phyloP scores from a whole-genome alignment of 2,329 filamentous ascomycete species.

The Hypoxylon rubiginosum region DNA sequence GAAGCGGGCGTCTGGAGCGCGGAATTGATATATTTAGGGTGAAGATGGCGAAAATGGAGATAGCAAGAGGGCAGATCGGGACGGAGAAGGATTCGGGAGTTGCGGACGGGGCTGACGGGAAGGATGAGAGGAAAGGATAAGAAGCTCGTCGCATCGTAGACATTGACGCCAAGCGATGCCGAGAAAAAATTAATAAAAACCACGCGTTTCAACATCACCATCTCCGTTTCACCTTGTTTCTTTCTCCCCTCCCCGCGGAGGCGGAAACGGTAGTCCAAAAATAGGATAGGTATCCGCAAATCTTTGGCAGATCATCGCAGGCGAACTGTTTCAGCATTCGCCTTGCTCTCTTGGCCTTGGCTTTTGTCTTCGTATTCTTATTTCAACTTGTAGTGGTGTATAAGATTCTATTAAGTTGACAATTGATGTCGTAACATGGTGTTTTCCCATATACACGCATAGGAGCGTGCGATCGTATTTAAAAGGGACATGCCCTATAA shows the following conservation, averaged over 20 bases:
- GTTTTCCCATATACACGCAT: neutral
- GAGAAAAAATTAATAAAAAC: slow-evolving; percentile 20
- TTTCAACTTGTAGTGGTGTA: neutral
- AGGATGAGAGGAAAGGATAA: no score
- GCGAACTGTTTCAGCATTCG: slow-evolving; percentile 18
- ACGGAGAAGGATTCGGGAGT: slow-evolving; percentile 11
- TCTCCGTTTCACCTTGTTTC: slow-evolving; percentile 28
- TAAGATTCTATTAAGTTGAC: neutral
- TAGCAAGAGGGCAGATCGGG: neutral
- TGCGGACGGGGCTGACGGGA: slow-evolving; percentile 8
- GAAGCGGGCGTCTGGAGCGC: slow-evolving; percentile 12
- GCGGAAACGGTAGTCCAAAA: slow-evolving; percentile 21
- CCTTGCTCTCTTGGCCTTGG: slow-evolving; percentile 17
- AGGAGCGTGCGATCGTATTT: no score
- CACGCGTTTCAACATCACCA: slow-evolving; percentile 27
- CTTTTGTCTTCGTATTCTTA: neutral
- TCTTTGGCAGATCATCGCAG: slow-evolving; percentile 11
- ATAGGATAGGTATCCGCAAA: slow-evolving; percentile 3
- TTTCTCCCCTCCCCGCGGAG: neutral
- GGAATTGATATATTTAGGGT: slow-evolving; percentile 4
- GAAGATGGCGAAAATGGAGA: slow-evolving; percentile 2
- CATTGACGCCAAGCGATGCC: slow-evolving; percentile 29
- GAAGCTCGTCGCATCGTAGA: slow-evolving; percentile 22
- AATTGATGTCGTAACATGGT: neutral
- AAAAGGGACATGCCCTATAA: no score